Percentiles rank a stretch among this genome's conserved stretches.
Evolutionary conservation across 306 rosid genomes (phyloP).

Genomic region (barrel medic (Medicago truncatula)): MtrunA17r5.0-ANR NC_053046.1:36235501-36236000

Average conservation of each 20-base stretch:
- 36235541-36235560: slow-evolving; percentile 73
- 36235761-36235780: neutral
- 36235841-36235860: no score
- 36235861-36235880: no score
- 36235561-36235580: slow-evolving; percentile 92
- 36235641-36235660: slow-evolving; percentile 62
- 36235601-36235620: slow-evolving; percentile 79
- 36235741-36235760: slow-evolving; percentile 34
- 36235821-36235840: no score
- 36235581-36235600: slow-evolving; percentile 82
- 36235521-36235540: slow-evolving; percentile 75
- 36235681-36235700: slow-evolving; percentile 79
- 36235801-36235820: neutral
- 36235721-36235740: slow-evolving; percentile 82
- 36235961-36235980: no score
- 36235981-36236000: no score
- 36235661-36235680: slow-evolving; percentile 56
- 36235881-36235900: no score
- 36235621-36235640: slow-evolving; percentile 66
- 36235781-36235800: neutral
- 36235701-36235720: slow-evolving; percentile 69
- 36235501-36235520: slow-evolving; percentile 22
- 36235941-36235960: no score
- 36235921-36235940: no score
- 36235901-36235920: no score